phyloP scores from a whole-genome alignment of 352 stramenopile species.

The Plasmopara muralis region DNA sequence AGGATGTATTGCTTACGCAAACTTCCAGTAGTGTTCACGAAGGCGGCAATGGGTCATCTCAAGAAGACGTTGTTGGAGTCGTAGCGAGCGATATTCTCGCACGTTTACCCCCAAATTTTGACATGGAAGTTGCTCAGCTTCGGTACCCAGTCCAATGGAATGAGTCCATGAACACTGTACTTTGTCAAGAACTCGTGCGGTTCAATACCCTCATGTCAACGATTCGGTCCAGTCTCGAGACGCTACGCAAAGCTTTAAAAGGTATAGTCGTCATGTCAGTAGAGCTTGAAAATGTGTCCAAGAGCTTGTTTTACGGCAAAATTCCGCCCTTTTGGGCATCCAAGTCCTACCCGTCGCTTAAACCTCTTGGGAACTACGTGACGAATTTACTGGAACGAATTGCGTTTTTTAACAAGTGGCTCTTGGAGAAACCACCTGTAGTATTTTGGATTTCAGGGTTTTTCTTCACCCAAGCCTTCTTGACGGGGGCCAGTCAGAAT shows the following conservation, averaged over 20 bases:
- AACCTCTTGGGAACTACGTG: constrained; percentile 88
- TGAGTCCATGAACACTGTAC: constrained; percentile 92
- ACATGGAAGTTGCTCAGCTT: constrained; percentile 91
- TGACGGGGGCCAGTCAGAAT: constrained; percentile 93
- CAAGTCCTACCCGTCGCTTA: constrained; percentile 91
- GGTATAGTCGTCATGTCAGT: constrained; percentile 92
- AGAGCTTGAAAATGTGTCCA: constrained; percentile 89
- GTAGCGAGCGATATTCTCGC: constrained; percentile 85
- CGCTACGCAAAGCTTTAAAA: constrained; percentile 87
- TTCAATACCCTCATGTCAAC: constrained; percentile 92
- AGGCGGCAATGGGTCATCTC: constrained; percentile 58
- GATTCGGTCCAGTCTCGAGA: constrained; percentile 80
- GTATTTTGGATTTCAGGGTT: constrained; percentile 94
- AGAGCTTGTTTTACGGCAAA: constrained; percentile 89
- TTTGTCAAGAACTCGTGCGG: constrained; percentile 90
- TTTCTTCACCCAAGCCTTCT: constrained; percentile 95
- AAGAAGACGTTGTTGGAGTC: constrained; percentile 85
- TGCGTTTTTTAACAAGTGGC: constrained; percentile 87
- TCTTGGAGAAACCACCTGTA: constrained; percentile 77
- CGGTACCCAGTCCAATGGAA: constrained; percentile 89
- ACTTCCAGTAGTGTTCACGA: constrained; percentile 62
- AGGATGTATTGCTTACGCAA: constrained; percentile 89
- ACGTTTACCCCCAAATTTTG: constrained; percentile 85
- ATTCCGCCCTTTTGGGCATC: constrained; percentile 87
- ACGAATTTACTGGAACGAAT: constrained; percentile 89